A percentile compares a stretch with the other conserved stretches of the same genome.
Evolutionary conservation across 1,139 yeast species (phyloP).

Genomic region (Geotrichum aggregatum): DNA sequence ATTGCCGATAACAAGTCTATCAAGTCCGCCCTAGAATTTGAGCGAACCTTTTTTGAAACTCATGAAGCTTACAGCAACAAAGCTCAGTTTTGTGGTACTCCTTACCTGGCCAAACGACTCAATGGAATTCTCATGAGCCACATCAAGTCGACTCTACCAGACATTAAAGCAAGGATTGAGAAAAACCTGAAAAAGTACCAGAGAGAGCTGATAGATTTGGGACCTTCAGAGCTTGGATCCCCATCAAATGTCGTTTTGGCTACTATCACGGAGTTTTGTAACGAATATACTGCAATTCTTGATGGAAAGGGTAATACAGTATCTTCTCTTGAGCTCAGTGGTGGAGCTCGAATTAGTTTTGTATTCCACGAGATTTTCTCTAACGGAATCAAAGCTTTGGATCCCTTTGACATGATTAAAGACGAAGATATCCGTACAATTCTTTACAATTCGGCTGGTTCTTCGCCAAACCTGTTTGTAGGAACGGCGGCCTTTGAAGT

Average conservation of each 20-base stretch:
- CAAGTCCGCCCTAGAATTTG: slow-evolving; percentile 81
- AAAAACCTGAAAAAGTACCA: slow-evolving; percentile 83
- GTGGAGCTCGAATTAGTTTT: slow-evolving; percentile 96
- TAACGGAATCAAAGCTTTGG: slow-evolving; percentile 86
- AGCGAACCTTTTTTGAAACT: slow-evolving; percentile 72
- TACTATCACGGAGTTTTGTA: slow-evolving; percentile 90
- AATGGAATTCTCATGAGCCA: slow-evolving; percentile 87
- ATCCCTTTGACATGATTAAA: slow-evolving; percentile 94
- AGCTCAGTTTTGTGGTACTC: slow-evolving; percentile 91
- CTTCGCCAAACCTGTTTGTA: slow-evolving; percentile 95
- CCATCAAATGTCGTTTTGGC: slow-evolving; percentile 86
- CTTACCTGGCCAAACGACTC: slow-evolving; percentile 87
- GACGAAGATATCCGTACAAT: slow-evolving; percentile 97
- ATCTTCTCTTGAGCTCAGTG: slow-evolving; percentile 81
- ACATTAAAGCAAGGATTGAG: slow-evolving; percentile 86
- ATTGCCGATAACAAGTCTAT: slow-evolving; percentile 83
- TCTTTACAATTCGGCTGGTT: slow-evolving; percentile 86
- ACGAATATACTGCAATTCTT: slow-evolving; percentile 83
- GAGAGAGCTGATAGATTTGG: slow-evolving; percentile 63
- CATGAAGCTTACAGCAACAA: slow-evolving; percentile 94
- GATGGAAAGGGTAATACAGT: slow-evolving; percentile 87
- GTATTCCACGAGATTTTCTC: slow-evolving; percentile 95
- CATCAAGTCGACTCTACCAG: slow-evolving; percentile 91
- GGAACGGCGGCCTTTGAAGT: slow-evolving; percentile 98
- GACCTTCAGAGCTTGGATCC: slow-evolving; percentile 76